Base-by-base conservation (phyloP, 306 rosid genomes). In the Trichosanthes truncata region DNA sequence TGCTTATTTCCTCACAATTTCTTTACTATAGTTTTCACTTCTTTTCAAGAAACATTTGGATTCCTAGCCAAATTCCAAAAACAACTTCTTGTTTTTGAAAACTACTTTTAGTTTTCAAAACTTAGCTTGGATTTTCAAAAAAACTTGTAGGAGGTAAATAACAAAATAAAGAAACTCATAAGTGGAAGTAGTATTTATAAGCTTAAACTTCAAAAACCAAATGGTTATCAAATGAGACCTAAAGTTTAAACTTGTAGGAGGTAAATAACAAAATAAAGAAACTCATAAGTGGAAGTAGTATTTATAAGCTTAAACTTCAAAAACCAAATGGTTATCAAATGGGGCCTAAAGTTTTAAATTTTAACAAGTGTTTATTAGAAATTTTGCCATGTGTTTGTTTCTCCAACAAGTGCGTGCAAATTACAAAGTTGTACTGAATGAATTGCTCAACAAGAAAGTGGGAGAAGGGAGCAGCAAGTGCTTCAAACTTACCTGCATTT, bases 401-500 rank as follows among this genome's bases (percentile, higher is more conserved):
- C 66, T 60, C 66, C 38, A n/a, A n/a, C n/a, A n/a, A n/a, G n/a
- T 60, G 3, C 0, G 7, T 1, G 33, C 15, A 57, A 57, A 8
- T 9, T 21, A 59, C 66, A 10, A 60, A 10, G 7, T 23, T 60
- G 67, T 8, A 43, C 48, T 1, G 11, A 23, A 66, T 18, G 46
- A 66, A 66, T 17, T 66, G 73, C 20, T 69, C 1, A 4, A 38
- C 75, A 6, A 20, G 75, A 61, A 40, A 26, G 67, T 26, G 7
- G 9, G 66, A 60, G 35, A n/a, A 3, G 53, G 18, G 75, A 11
- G 35, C 4, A 36, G 8, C 35, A 21, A 41, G 55, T 41, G 18
- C 0, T 3, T 9, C 17, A 41, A n/a, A 41, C 33, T 35, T 65
- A 92, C 93, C 93, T 85, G 98, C 97, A 84, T 87, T 21, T 18